phyloP scores from a whole-genome alignment of 2,329 filamentous ascomycete genomes.

The Alternaria metachromatica region DNA sequence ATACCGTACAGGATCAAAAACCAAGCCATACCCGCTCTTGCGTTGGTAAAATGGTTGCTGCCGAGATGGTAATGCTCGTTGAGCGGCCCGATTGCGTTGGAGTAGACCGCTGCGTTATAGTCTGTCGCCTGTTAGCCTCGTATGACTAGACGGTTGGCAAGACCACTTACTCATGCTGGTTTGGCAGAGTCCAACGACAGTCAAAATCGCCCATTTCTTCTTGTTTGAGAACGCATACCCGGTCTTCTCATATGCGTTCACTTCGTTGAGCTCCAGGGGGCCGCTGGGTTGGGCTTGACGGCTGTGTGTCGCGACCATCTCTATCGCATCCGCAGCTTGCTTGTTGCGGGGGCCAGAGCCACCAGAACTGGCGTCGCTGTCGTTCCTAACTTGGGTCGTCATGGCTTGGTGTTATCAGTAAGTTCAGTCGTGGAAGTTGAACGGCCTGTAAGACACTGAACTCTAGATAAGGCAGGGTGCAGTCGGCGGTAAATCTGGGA shows the following conservation, averaged over 20 bases:
- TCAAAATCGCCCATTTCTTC: slow-evolving; percentile 62
- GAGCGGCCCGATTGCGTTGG: slow-evolving; percentile 59
- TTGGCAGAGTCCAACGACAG: slow-evolving; percentile 61
- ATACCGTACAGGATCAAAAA: slow-evolving; percentile 83
- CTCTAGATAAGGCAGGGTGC: neutral
- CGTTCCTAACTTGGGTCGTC: slow-evolving; percentile 3
- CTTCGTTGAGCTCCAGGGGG: slow-evolving; percentile 24
- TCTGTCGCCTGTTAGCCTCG: slow-evolving; percentile 40
- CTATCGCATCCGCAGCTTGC: neutral
- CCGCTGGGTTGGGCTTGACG: neutral
- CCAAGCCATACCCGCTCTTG: slow-evolving; percentile 69
- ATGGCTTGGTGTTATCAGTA: slow-evolving; percentile 6
- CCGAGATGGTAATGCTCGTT: slow-evolving; percentile 64
- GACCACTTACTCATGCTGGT: slow-evolving; percentile 56
- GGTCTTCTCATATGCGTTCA: slow-evolving; percentile 39
- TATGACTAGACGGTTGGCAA: slow-evolving; percentile 35
- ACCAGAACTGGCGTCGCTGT: slow-evolving; percentile 8
- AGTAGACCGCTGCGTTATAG: slow-evolving; percentile 63
- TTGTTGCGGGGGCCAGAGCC: slow-evolving; percentile 7
- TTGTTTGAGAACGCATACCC: slow-evolving; percentile 55
- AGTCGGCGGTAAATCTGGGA: neutral
- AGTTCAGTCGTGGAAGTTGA: neutral
- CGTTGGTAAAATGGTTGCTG: slow-evolving; percentile 47
- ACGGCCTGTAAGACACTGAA: neutral
- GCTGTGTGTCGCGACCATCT: slow-evolving; percentile 7